Base-by-base conservation (phyloP, 1,284 basidiomycete genomes). In the Testicularia cyperi region DNA sequence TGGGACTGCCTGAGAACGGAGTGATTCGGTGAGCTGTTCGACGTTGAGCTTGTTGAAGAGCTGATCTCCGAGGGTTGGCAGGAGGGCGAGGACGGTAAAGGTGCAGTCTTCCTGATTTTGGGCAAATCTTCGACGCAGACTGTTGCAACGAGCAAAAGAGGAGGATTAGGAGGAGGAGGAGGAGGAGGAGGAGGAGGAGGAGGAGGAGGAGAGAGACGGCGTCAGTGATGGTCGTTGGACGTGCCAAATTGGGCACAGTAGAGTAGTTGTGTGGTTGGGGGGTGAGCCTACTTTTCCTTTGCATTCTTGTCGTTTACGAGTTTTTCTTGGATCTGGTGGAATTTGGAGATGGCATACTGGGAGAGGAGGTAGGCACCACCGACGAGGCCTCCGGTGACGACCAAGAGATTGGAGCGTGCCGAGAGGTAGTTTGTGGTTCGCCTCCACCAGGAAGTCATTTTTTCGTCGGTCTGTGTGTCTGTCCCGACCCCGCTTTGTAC, bases 91-190 rank as follows among this genome's bases (percentile, higher is more conserved):
- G 28, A 89, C 80, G 2, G 88, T 92, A 72, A 86, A 94, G 10
- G 84, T 84, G 34, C 85, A 83, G 73, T 92, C 87, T 55, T 90
- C 85, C 64, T 88, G 86, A 39, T 87, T 90, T 68, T 89, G 85
- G 30, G 83, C 80, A 75, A 92, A 94, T 29, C 91, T 81, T 36
- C 85, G 80, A 38, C 84, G 82, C 20, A 94, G 79, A 66, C 88
- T 91, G 56, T 6, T 2, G n/a, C n/a, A 15, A 24, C n/a, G n/a
- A n/a, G n/a, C n/a, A n/a, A n/a, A n/a, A n/a, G n/a, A n/a, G 38
- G 24, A 4, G 25, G 20, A 15, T 30, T 14, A 14, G 28, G 26
- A 20, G 45, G 29, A 9, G 30, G n/a, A 30, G 30, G 28, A 7
- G 25, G 6, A 0, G 5, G 23, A 6, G n/a, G 16, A 38, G 14